Evolutionary conservation across 345 rosid genomes (phyloP).

Genomic region (Eucalyptus virginea): DNA sequence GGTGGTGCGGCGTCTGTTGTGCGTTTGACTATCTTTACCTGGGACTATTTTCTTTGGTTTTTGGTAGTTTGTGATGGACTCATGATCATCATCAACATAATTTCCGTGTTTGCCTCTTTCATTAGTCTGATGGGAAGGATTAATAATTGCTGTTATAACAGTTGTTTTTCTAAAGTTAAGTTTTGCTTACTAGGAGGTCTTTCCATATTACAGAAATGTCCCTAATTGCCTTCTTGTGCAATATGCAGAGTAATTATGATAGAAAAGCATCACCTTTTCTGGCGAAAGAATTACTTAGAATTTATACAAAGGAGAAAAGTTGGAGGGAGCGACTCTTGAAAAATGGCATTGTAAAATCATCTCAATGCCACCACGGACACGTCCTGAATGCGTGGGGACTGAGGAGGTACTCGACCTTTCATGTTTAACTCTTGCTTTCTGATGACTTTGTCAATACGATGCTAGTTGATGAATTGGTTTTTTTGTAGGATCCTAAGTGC

Average conservation of each 20-base stretch:
- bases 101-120: background rate
- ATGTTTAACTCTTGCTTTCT: no score
- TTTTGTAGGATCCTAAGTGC: no score
- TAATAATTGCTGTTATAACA: background rate
- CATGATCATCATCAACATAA: background rate
- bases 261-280: slow-evolving; percentile 45
- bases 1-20: no score
- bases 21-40: background rate
- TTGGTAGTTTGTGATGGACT: background rate
- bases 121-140: background rate
- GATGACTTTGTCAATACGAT: no score
- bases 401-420: no score
- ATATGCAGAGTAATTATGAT: slow-evolving; percentile 31
- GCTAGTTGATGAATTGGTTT: no score
- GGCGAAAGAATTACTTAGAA: slow-evolving; percentile 62
- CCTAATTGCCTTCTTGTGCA: background rate
- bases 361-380: slow-evolving; percentile 19
- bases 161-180: background rate
- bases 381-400: no score
- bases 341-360: slow-evolving; percentile 67
- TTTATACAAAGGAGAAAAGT: slow-evolving; percentile 52
- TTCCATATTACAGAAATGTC: background rate
- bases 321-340: slow-evolving; percentile 86
- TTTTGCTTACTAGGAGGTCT: background rate
- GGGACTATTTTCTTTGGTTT: background rate